These are phyloP conservation scores for Aspergillus conjunctus DNA, from an alignment of 495 filamentous ascomycete species.

Conservation along the genomic window DNA sequence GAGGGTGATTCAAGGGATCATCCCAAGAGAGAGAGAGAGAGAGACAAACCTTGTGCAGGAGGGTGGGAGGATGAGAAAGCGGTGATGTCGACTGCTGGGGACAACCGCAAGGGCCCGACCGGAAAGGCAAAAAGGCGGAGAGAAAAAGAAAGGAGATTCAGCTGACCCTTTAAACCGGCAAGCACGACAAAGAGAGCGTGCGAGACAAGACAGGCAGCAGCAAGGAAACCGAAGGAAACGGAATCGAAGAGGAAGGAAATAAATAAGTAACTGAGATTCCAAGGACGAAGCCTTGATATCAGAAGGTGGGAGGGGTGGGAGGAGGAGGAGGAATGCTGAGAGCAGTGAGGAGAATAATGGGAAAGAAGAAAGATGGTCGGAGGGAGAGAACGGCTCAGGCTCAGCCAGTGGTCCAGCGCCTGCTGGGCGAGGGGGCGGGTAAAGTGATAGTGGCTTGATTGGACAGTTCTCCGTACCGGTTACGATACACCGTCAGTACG, in stretches of 20 bases:
- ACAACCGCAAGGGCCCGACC: conserved; percentile 28
- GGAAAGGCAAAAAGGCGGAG: conserved; percentile 33
- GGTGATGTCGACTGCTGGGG: conserved; percentile 31
- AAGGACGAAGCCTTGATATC: conserved; percentile 47
- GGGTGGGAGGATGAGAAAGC: conserved; percentile 26
- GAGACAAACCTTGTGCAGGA: conserved; percentile 21
- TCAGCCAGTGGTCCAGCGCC: conserved; percentile 7
- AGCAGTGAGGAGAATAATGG: conserved; percentile 22
- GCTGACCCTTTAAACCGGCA: conserved; percentile 25
- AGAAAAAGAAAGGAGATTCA: conserved; percentile 28
- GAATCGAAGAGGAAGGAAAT: conserved; percentile 17
- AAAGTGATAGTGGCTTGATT: conserved; percentile 17
- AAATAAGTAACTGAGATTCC: conserved; percentile 24
- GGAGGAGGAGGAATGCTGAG: not conserved
- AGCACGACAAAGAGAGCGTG: conserved; percentile 9
- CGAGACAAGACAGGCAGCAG: conserved; percentile 10
- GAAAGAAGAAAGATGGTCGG: conserved; percentile 24
- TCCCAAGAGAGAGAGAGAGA: conserved; percentile 16
- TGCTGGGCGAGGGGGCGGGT: conserved; percentile 13
- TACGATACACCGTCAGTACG: not conserved
- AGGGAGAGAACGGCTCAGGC: not conserved
- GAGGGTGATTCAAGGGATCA: not conserved
- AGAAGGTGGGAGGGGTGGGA: conserved; percentile 26
- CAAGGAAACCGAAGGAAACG: conserved; percentile 12
- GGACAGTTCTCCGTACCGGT: not conserved